These are phyloP conservation scores for Capsicum rhomboideum DNA, from an alignment of 257 asterid genomes.

Conservation along the genomic window DNA sequence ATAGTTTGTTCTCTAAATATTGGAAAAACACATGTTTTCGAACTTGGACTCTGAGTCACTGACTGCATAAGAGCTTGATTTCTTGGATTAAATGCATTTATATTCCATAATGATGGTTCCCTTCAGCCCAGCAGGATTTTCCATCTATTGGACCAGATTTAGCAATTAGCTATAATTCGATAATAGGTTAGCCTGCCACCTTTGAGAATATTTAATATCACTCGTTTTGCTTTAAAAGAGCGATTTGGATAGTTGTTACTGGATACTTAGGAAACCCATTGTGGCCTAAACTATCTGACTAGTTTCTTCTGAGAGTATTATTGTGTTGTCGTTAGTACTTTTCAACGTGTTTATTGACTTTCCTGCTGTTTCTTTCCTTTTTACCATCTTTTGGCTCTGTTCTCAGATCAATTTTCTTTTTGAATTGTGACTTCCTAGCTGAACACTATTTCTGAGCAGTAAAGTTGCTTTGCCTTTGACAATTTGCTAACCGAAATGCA, in stretches of 20 bases:
- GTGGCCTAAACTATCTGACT: neutral
- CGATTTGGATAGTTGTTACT: neutral
- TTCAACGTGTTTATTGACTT: neutral
- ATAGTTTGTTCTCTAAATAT: neutral
- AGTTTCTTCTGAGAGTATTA: neutral
- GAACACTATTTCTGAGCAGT: neutral
- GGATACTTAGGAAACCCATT: neutral
- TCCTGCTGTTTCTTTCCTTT: neutral
- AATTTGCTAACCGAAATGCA: neutral
- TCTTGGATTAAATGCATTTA: neutral
- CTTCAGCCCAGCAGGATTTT: neutral
- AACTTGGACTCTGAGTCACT: neutral
- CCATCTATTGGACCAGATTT: neutral
- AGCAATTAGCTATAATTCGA: neutral
- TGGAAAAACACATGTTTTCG: neutral
- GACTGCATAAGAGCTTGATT: neutral
- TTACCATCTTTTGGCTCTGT: neutral
- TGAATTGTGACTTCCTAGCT: neutral
- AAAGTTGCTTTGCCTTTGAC: neutral
- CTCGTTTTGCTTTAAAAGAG: neutral
- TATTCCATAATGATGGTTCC: neutral
- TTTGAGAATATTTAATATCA: neutral
- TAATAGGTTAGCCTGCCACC: neutral
- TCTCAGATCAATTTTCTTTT: neutral
- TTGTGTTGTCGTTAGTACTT: neutral